Evolutionary conservation across 176 grass and related monocot species (phyloP).

Genomic region (Carex scoparia): DNA sequence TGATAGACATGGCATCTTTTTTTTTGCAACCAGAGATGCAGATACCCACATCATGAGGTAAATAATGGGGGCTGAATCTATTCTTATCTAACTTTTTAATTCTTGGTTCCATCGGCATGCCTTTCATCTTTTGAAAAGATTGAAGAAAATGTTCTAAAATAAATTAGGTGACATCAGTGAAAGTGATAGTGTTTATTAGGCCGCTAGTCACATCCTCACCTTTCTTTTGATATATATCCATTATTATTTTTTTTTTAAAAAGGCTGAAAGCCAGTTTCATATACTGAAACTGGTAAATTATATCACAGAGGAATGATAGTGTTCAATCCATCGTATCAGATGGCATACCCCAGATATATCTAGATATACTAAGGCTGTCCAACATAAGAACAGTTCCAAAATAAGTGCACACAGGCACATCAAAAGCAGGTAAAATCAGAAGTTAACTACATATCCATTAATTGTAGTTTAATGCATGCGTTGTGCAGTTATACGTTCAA

Average conservation of each 20-base stretch:
- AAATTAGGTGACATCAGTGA: background rate
- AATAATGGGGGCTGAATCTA: slow-evolving; percentile 6
- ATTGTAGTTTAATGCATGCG: background rate
- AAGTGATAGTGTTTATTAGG: background rate
- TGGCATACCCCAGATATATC: too few relatives aligned
- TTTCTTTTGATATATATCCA: background rate
- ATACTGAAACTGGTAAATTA: too few relatives aligned
- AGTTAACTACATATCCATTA: background rate
- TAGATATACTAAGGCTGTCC: too few relatives aligned
- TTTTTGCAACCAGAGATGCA: slow-evolving; percentile 14
- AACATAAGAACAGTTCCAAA: too few relatives aligned
- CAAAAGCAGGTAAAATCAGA: too few relatives aligned
- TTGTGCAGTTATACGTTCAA: background rate
- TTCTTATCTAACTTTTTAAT: slow-evolving; percentile 18
- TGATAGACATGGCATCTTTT: slow-evolving; percentile 13
- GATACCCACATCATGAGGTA: slow-evolving; percentile 23
- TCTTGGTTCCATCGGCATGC: slow-evolving; percentile 12
- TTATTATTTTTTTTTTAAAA: too few relatives aligned
- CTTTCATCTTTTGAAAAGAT: slow-evolving; percentile 25
- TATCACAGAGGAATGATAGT: too few relatives aligned
- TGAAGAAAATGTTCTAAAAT: slow-evolving; percentile 11
- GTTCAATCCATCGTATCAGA: too few relatives aligned
- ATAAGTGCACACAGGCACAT: too few relatives aligned
- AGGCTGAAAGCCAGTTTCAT: too few relatives aligned
- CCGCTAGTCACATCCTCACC: background rate